A percentile compares a stretch with the other conserved stretches of the same genome.
phyloP scores from a whole-genome alignment of 2,329 filamentous ascomycete genomes.

The Lachnum nothofagi region DNA sequence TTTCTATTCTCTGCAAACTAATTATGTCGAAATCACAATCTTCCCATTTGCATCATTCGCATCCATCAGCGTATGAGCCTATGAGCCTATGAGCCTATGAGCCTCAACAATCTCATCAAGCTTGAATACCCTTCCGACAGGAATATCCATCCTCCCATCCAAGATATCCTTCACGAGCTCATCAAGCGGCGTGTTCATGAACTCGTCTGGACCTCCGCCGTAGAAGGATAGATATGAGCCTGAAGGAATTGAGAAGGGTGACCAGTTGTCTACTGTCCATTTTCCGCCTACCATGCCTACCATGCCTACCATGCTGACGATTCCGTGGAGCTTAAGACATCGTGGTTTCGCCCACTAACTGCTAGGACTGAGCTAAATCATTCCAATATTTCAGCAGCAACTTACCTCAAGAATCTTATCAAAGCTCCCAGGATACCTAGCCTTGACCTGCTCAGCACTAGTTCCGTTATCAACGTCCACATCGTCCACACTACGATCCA shows the following conservation, averaged over 20 bases:
- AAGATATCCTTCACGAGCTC: slow-evolving; percentile 6
- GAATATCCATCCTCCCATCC: slow-evolving; percentile 14
- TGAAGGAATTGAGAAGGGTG: not conserved
- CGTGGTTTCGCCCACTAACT: not conserved
- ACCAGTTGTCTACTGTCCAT: not conserved
- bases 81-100: slow-evolving; percentile 37
- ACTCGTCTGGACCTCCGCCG: slow-evolving; percentile 8
- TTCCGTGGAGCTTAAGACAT: not conserved
- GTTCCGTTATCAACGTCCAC: slow-evolving; percentile 9
- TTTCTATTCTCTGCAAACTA: not conserved
- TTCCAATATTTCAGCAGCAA: not conserved
- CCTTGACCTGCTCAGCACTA: slow-evolving; percentile 3
- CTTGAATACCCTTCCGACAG: slow-evolving; percentile 32
- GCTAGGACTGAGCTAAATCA: not conserved
- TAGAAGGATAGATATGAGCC: not conserved
- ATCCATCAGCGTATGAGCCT: slow-evolving; percentile 42
- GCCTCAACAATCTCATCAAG: slow-evolving; percentile 42
- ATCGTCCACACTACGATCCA: slow-evolving; percentile 11
- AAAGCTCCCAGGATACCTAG: slow-evolving; percentile 2
- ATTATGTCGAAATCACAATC: slow-evolving; percentile 34
- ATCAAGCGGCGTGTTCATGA: slow-evolving; percentile 12
- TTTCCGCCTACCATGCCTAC: not conserved
- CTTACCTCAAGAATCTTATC: slow-evolving; percentile 13
- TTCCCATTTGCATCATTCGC: slow-evolving; percentile 39
- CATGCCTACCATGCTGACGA: not conserved